These are phyloP conservation scores for Apostasia ramifera DNA, from an alignment of 106 monocot genomes.

Conservation along the genomic window DNA sequence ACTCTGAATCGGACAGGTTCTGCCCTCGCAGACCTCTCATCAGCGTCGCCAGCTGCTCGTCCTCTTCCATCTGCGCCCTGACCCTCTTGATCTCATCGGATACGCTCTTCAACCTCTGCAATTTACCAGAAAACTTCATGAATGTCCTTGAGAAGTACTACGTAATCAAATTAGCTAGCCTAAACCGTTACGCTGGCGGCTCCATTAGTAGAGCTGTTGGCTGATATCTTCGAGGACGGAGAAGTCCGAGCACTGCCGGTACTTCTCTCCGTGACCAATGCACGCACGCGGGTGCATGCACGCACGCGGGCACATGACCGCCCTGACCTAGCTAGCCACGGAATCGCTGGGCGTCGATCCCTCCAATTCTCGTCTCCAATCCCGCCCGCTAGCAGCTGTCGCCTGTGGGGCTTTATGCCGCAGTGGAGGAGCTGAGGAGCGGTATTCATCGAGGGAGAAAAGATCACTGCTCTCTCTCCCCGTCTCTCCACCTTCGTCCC, in stretches of 20 bases:
- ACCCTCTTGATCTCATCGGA: constrained; percentile 88
- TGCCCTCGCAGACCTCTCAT: constrained; percentile 95
- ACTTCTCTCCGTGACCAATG: constrained; percentile 53
- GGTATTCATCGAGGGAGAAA: constrained; percentile 38
- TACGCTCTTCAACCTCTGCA: constrained; percentile 68
- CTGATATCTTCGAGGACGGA: constrained; percentile 4
- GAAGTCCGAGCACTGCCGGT: constrained; percentile 9
- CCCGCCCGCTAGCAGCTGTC: not conserved
- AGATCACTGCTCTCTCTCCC: not conserved
- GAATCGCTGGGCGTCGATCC: constrained; percentile 6
- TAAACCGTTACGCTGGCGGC: constrained; percentile 6
- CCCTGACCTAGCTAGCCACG: not conserved
- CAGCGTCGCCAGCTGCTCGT: constrained; percentile 79
- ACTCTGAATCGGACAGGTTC: constrained; percentile 83
- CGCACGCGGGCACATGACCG: constrained; percentile 14
- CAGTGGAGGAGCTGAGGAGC: constrained; percentile 45
- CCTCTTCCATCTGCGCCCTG: constrained; percentile 93
- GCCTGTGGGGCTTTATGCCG: constrained; percentile 26
- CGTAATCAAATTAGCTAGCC: not conserved
- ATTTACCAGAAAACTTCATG: not conserved
- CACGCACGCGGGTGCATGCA: constrained; percentile 37
- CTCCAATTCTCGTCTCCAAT: not conserved
- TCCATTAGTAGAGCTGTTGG: constrained; percentile 18
- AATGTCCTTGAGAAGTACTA: not conserved
- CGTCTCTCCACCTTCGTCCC: not conserved